phyloP scores from a whole-genome alignment of 345 rosid genomes.

The Cardiospermum halicacabum region DNA sequence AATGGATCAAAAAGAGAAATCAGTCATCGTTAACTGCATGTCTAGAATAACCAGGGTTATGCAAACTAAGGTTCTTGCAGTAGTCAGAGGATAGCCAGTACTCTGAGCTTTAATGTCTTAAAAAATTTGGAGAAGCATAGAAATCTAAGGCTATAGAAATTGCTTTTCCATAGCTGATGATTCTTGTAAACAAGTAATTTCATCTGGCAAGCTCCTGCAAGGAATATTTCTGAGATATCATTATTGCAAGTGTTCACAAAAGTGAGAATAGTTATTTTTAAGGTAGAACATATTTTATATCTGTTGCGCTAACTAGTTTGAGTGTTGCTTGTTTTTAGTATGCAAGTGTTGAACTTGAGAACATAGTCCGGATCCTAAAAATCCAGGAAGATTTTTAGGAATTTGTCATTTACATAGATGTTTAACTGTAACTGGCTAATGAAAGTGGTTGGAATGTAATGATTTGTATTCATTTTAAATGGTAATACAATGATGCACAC shows the following conservation, averaged over 20 bases:
- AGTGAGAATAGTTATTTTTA: neutral
- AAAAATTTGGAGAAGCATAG: neutral
- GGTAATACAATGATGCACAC: too few relatives aligned
- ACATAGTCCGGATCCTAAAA: too few relatives aligned
- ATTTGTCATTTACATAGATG: too few relatives aligned
- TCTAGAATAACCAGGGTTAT: neutral
- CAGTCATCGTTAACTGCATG: neutral
- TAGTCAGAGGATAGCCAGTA: neutral
- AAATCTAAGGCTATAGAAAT: neutral
- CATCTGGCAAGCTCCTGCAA: neutral
- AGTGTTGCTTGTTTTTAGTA: neutral
- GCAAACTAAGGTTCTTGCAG: neutral
- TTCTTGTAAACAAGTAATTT: neutral
- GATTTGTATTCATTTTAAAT: neutral
- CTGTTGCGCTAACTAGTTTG: neutral
- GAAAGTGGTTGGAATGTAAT: too few relatives aligned
- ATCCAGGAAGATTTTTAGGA: too few relatives aligned
- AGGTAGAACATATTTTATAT: neutral
- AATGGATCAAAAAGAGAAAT: neutral
- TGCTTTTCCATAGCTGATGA: neutral
- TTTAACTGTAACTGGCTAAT: too few relatives aligned
- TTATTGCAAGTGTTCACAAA: neutral
- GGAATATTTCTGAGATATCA: neutral
- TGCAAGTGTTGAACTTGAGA: too few relatives aligned
- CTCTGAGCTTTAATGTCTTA: neutral